Conservation (phyloP, 495 filamentous ascomycete species). For the Aspergillus bridgeri region DNA sequence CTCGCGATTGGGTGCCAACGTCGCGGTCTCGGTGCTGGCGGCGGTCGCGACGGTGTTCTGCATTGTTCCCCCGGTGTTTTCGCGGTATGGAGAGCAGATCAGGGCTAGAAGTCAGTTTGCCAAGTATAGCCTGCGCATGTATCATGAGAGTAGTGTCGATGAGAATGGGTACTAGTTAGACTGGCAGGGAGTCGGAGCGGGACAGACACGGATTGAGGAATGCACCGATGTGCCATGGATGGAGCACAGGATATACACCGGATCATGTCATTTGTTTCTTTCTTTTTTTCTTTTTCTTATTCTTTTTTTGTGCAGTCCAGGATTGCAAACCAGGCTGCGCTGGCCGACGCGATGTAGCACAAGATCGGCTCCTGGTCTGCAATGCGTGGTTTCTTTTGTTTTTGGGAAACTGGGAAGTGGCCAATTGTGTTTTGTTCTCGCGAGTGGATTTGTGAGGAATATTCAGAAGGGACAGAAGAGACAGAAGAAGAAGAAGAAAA, state of each 20-base stretch:
- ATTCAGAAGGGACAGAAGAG: no score
- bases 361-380: background rate
- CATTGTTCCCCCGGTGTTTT: slow-evolving; percentile 41
- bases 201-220: background rate
- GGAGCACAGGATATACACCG: no score
- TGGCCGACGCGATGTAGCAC: no score
- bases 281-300: no score
- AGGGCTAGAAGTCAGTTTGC: slow-evolving; percentile 48
- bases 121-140: slow-evolving; percentile 41
- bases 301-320: background rate
- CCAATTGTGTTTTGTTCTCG: slow-evolving; percentile 7
- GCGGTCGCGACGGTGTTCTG: slow-evolving; percentile 46
- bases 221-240: no score
- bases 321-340: background rate
- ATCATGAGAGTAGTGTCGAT: slow-evolving; percentile 28
- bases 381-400: background rate
- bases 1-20: slow-evolving; percentile 37
- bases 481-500: no score
- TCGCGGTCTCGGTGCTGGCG: slow-evolving; percentile 44
- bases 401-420: no score
- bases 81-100: slow-evolving; percentile 43
- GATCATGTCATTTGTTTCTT: background rate
- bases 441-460: no score
- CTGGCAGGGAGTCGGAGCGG: background rate
- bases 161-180: slow-evolving; percentile 17